Percentiles rank a stretch among this genome's conserved stretches.
These are phyloP conservation scores for Mucor plumbeus DNA, from an alignment of 371 early-diverging fungal genomes.

Conservation along the genomic window DNA sequence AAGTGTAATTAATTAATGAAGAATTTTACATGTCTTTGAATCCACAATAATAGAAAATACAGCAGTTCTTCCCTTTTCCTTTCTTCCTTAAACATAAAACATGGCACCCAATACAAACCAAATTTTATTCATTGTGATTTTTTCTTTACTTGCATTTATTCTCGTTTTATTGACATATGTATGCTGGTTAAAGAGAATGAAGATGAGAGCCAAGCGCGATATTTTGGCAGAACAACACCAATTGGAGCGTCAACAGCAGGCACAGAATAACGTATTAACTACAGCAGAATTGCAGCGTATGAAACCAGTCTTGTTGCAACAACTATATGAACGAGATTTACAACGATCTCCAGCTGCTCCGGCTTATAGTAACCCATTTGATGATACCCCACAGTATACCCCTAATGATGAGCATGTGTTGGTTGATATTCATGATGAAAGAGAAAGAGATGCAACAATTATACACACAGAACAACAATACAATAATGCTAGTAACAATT, in stretches of 20 bases:
- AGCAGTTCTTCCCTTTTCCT: conserved; percentile 6
- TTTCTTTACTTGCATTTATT: conserved; percentile 21
- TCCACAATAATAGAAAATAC: neutral
- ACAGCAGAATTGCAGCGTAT: conserved; percentile 25
- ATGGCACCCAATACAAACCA: conserved; percentile 28
- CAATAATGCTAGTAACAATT: conserved; percentile 1
- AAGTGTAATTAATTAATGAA: conserved; percentile 19
- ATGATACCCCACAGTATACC: conserved; percentile 29
- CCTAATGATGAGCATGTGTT: conserved; percentile 13
- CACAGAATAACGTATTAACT: conserved; percentile 5
- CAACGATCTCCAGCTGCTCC: conserved; percentile 4
- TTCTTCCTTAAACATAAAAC: neutral
- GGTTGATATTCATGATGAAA: conserved; percentile 25
- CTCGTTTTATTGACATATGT: conserved; percentile 27
- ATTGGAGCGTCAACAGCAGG: conserved; percentile 23
- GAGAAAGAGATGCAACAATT: conserved; percentile 26
- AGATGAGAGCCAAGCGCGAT: conserved; percentile 19
- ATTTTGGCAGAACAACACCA: conserved; percentile 22
- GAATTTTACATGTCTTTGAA: neutral
- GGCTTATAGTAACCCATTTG: conserved; percentile 15
- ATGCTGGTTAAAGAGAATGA: conserved; percentile 30
- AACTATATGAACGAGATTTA: conserved; percentile 21
- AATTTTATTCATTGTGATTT: conserved; percentile 29
- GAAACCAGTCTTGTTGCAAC: conserved; percentile 30
- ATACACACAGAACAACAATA: conserved; percentile 19